Evolutionary conservation across 2,329 filamentous ascomycete genomes (phyloP), one percentile per base, ranked within the genome.

Genomic region (Colletotrichum camelliae): DNA sequence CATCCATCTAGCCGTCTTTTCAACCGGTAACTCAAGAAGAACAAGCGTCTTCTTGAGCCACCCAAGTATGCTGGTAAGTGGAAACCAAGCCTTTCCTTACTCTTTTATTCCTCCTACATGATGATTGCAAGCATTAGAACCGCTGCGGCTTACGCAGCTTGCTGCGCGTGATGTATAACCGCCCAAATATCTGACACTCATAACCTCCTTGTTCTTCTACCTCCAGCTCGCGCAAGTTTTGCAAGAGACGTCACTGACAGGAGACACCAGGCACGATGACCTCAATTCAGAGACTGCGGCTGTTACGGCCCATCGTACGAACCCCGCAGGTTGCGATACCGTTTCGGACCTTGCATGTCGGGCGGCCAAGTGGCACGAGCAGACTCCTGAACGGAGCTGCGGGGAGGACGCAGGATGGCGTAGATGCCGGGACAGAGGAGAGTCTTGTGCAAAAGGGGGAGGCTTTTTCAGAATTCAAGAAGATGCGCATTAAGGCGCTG

Each of bases 91-190:
- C 7, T 7, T 35, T 27, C 7, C 7, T 58, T 29, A 15, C 15
- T n/a, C 16, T 60, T 55, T 7, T 27, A 16, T 52, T 66, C 18
- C 27, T 24, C 10, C 18, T 29, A 62, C 29, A 80, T 75, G 75
- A 84, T 88, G 86, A 88, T 88, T 76, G 61, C 77, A 79, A 79
- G 77, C 77, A 76, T 87, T 85, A 88, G 86, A 87, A 88, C 86
- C 86, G 86, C 86, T 88, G 86, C 86, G 86, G 86, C 86, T 87
- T 85, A 88, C 84, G 82, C 85, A 83, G 85, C 83, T 83, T 83
- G 83, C 84, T 85, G 85, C 84, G 85, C 58, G 78, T 87, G 86
- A 87, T 7, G 85, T 67, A 82, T 83, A 86, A 81, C 79, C 81
- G 84, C 85, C 86, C 86, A 81, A 82, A 81, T 80, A 43, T 80